phyloP scores from a whole-genome alignment of 345 rosid species.

The Salix koriyanagi region DNA sequence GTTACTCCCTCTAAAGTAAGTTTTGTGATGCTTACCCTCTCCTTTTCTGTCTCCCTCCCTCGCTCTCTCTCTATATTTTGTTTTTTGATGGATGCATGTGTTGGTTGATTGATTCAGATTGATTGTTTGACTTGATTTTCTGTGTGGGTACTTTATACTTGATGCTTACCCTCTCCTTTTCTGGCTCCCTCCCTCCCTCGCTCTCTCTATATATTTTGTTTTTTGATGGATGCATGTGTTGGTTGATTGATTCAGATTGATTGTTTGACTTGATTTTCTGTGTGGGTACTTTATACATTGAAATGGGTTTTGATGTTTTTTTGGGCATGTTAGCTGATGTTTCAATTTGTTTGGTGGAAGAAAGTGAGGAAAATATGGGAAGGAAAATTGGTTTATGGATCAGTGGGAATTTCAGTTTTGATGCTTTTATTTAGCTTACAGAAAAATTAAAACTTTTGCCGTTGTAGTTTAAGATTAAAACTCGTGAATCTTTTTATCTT shows the following conservation, averaged over 20 bases:
- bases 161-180: too few species aligned
- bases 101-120: background rate
- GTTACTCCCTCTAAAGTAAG: constrained; percentile 39
- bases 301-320: background rate
- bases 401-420: background rate
- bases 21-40: background rate
- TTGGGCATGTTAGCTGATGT: background rate
- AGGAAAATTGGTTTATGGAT: background rate
- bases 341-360: background rate
- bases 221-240: background rate
- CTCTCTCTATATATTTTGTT: background rate
- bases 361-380: background rate
- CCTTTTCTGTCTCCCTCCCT: too few species aligned
- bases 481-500: background rate
- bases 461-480: background rate
- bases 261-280: background rate
- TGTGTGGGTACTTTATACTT: background rate
- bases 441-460: background rate
- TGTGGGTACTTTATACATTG: background rate
- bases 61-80: too few species aligned
- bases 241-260: background rate
- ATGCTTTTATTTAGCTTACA: background rate
- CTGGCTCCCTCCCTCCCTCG: too few species aligned
- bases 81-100: background rate
- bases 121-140: background rate